These are phyloP conservation scores for Calonectria naviculata DNA, from an alignment of 2,329 filamentous ascomycete species.

Conservation along the genomic window DNA sequence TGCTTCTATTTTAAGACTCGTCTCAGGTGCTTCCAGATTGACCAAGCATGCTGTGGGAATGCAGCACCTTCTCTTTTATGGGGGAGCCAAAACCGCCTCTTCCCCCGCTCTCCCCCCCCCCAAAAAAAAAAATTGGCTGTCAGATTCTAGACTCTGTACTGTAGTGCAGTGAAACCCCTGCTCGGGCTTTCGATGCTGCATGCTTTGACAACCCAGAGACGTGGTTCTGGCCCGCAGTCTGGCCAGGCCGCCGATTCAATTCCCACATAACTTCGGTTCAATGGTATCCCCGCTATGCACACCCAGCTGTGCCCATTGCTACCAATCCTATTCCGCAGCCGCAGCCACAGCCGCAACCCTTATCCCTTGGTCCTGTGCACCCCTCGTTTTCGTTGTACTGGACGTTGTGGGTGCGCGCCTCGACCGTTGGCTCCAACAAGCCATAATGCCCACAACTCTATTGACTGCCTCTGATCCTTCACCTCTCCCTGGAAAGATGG, in stretches of 20 bases:
- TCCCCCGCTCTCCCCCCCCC: no score
- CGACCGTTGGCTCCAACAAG: neutral
- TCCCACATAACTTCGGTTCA: slow-evolving; percentile 2
- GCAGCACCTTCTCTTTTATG: neutral
- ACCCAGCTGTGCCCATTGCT: neutral
- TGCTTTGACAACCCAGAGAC: neutral
- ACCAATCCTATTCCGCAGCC: slow-evolving; percentile 2
- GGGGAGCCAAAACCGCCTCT: no score
- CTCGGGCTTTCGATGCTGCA: neutral
- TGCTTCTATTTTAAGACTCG: slow-evolving; percentile 37
- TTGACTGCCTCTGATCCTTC: neutral
- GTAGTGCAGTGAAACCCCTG: neutral
- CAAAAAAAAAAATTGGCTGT: neutral
- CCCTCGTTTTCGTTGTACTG: neutral
- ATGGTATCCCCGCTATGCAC: slow-evolving; percentile 3
- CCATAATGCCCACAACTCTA: neutral
- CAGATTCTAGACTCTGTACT: neutral
- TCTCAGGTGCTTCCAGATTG: slow-evolving; percentile 39
- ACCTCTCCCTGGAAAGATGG: neutral
- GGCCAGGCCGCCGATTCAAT: slow-evolving; percentile 14
- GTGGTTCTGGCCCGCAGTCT: neutral
- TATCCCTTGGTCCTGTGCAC: neutral
- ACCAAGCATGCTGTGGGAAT: slow-evolving; percentile 23
- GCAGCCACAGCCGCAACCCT: neutral
- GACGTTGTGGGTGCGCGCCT: neutral